A percentile compares a stretch with the other conserved stretches of the same genome.
These are phyloP conservation scores for Stagonosporopsis chrysanthemi DNA, from an alignment of 2,329 filamentous ascomycete species.

Conservation along the genomic window DNA sequence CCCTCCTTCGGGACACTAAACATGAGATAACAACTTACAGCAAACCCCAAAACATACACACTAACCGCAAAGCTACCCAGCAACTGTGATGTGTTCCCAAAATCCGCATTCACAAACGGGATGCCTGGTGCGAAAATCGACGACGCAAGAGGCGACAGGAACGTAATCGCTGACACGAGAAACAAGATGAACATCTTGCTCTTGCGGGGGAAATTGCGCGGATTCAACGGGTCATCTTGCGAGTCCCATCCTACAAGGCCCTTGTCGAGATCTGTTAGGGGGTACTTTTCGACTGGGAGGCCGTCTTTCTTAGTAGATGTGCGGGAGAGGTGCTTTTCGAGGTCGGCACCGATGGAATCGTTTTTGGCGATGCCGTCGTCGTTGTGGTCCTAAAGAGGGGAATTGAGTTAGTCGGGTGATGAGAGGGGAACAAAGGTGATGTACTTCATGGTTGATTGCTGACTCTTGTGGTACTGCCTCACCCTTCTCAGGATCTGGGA, in stretches of 20 bases:
- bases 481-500: constrained; percentile 30
- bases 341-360: constrained; percentile 32
- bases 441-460: not conserved
- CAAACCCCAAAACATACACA: constrained; percentile 48
- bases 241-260: constrained; percentile 47
- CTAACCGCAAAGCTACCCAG: constrained; percentile 44
- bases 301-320: constrained; percentile 41
- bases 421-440: not conserved
- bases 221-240: constrained; percentile 45
- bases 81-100: constrained; percentile 42
- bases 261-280: constrained; percentile 43
- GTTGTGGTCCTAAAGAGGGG: constrained; percentile 13
- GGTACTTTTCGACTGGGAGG: constrained; percentile 39
- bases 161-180: constrained; percentile 43
- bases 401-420: not conserved
- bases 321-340: constrained; percentile 43
- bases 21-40: constrained; percentile 21
- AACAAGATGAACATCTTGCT: constrained; percentile 41
- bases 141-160: constrained; percentile 46
- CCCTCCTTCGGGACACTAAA: not conserved
- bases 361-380: constrained; percentile 14
- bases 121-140: constrained; percentile 49
- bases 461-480: constrained; percentile 11
- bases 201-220: constrained; percentile 39
- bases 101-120: constrained; percentile 40